Percentiles rank a stretch among this genome's conserved stretches.
These are phyloP conservation scores for Stagonosporopsis rhizophila DNA, from an alignment of 2,329 filamentous ascomycete species.

Conservation along the genomic window DNA sequence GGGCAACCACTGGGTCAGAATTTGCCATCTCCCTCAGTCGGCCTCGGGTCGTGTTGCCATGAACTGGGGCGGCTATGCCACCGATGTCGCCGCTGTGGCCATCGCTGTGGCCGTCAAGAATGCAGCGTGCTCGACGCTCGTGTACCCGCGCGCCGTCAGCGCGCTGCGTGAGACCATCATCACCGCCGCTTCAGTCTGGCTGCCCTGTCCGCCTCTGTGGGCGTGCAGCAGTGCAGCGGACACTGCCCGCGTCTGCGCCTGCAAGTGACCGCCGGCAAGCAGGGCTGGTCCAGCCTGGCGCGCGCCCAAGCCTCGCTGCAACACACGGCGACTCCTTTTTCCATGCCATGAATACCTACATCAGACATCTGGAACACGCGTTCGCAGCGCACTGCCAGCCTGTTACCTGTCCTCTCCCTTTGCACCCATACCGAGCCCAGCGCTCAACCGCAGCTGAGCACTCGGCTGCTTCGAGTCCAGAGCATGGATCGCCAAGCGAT, in stretches of 20 bases:
- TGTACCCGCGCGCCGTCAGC: background rate
- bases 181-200: slow-evolving; percentile 11
- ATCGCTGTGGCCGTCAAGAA: background rate
- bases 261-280: slow-evolving; percentile 23
- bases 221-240: slow-evolving; percentile 17
- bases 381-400: slow-evolving; percentile 19
- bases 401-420: slow-evolving; percentile 21
- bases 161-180: background rate
- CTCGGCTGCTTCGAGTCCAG: slow-evolving; percentile 12
- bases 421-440: slow-evolving; percentile 10
- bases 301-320: slow-evolving; percentile 24
- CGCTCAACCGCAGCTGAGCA: slow-evolving; percentile 21
- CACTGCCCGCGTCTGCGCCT: slow-evolving; percentile 31
- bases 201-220: background rate
- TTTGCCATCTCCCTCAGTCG: slow-evolving; percentile 7
- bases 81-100: slow-evolving; percentile 3
- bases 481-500: slow-evolving; percentile 24
- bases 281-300: slow-evolving; percentile 21
- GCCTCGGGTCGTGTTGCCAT: slow-evolving; percentile 7
- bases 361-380: slow-evolving; percentile 21
- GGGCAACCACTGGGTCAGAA: slow-evolving; percentile 12
- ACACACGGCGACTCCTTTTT: slow-evolving; percentile 36
- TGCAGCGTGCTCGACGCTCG: background rate
- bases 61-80: slow-evolving; percentile 1
- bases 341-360: slow-evolving; percentile 17